These are phyloP conservation scores for Aristolochia fimbriata DNA, from an alignment of 164 flowering plant genomes.

Conservation along the genomic window DNA sequence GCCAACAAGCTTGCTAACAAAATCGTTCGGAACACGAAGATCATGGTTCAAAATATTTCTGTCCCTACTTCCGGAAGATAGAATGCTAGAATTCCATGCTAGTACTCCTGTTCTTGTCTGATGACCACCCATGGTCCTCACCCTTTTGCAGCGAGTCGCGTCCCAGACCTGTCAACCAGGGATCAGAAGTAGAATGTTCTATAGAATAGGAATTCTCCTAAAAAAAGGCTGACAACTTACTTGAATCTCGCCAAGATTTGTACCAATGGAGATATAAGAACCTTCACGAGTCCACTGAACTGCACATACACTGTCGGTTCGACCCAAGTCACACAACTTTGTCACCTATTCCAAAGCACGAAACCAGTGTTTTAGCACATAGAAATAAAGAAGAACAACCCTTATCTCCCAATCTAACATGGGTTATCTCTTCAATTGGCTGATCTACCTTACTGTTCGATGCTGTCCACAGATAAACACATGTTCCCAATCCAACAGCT, in stretches of 20 bases:
- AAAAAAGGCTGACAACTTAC: slow-evolving; percentile 20
- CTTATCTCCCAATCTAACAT: background rate
- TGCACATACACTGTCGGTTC: slow-evolving; percentile 70
- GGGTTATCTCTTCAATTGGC: background rate
- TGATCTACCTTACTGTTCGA: slow-evolving; percentile 70
- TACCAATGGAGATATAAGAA: slow-evolving; percentile 87
- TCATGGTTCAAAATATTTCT: slow-evolving; percentile 89
- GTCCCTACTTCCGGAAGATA: slow-evolving; percentile 97
- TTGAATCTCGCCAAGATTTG: slow-evolving; percentile 90
- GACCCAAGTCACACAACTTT: slow-evolving; percentile 91
- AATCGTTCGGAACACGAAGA: slow-evolving; percentile 74
- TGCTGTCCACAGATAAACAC: slow-evolving; percentile 97
- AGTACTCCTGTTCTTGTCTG: slow-evolving; percentile 91
- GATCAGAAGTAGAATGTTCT: background rate
- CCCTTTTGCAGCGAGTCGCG: slow-evolving; percentile 75
- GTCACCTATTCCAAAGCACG: slow-evolving; percentile 51
- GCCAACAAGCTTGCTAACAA: slow-evolving; percentile 70
- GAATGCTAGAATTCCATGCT: slow-evolving; percentile 85
- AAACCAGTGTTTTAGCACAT: background rate
- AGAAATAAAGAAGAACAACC: background rate
- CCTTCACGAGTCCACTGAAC: slow-evolving; percentile 98
- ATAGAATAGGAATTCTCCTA: background rate
- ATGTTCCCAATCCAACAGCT: slow-evolving; percentile 95
- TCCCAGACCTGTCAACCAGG: slow-evolving; percentile 65
- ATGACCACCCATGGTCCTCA: slow-evolving; percentile 87